These are phyloP conservation scores for Fusarium beomiforme DNA, from an alignment of 2,329 filamentous ascomycete genomes.

Conservation along the genomic window DNA sequence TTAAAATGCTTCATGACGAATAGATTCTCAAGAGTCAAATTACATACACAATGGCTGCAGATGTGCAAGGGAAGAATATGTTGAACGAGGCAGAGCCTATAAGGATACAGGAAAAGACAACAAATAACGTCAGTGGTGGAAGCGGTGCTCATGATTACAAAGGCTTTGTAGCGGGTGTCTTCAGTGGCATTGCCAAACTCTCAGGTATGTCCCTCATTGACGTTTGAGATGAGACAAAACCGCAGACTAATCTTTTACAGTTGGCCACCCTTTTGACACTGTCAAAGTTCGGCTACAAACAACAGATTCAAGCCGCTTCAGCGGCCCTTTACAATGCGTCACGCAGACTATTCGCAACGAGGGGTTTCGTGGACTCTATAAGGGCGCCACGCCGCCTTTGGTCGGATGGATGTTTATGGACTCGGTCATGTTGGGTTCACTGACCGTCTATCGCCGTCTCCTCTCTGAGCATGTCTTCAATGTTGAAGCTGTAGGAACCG, in stretches of 20 bases:
- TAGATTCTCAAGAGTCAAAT: constrained; percentile 6
- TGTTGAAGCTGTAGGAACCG: constrained; percentile 45
- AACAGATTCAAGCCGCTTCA: constrained; percentile 79
- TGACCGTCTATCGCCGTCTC: constrained; percentile 88
- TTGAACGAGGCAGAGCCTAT: background rate
- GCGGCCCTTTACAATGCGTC: constrained; percentile 86
- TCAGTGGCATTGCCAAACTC: constrained; percentile 92
- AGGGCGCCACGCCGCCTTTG: constrained; percentile 90
- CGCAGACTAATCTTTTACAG: constrained; percentile 45
- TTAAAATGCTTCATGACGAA: background rate
- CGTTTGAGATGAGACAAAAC: background rate
- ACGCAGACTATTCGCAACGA: constrained; percentile 87
- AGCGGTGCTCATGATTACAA: constrained; percentile 71
- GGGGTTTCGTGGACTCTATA: constrained; percentile 87
- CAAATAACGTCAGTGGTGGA: background rate
- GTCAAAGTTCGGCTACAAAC: constrained; percentile 97
- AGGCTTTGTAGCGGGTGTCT: constrained; percentile 97
- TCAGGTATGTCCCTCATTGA: constrained; percentile 65
- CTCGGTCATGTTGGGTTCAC: constrained; percentile 85
- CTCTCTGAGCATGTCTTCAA: constrained; percentile 84
- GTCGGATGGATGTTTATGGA: constrained; percentile 99
- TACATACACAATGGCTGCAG: constrained; percentile 36
- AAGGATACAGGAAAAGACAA: constrained; percentile 6
- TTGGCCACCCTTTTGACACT: constrained; percentile 87
- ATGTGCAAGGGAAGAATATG: constrained; percentile 21